Evolutionary conservation across 1,139 yeast species (phyloP).

Genomic region (Hyphopichia khmerensis): DNA sequence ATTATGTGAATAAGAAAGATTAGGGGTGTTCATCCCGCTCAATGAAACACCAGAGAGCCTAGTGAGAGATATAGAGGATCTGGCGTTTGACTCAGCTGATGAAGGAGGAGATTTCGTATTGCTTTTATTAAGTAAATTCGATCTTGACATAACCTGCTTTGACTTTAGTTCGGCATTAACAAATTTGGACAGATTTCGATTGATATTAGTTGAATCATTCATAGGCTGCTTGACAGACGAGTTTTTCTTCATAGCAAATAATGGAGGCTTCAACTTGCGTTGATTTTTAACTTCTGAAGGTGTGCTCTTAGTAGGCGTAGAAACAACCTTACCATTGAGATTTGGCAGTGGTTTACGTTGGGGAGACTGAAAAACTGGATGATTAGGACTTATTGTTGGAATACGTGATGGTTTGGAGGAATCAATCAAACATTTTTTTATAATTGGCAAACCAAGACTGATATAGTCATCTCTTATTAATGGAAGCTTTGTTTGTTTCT

Average conservation of each 20-base stretch:
- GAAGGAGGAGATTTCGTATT: not conserved
- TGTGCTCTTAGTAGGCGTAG: not conserved
- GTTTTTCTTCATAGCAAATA: slow-evolving; percentile 4
- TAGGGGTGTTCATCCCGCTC: slow-evolving; percentile 2
- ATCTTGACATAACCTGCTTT: too few species aligned
- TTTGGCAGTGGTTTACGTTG: slow-evolving; percentile 6
- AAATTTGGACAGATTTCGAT: too few species aligned
- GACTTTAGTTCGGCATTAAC: too few species aligned
- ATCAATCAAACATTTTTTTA: slow-evolving; percentile 17
- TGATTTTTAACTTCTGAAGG: not conserved
- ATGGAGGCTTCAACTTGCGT: slow-evolving; percentile 9
- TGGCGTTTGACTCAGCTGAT: not conserved
- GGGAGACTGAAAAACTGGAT: slow-evolving; percentile 32
- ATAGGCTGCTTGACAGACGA: not conserved
- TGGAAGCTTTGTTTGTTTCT: slow-evolving; percentile 24
- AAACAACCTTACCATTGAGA: not conserved
- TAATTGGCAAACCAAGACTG: slow-evolving; percentile 20
- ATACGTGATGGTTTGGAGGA: slow-evolving; percentile 17
- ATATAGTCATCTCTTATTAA: slow-evolving; percentile 23
- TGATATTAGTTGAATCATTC: not conserved
- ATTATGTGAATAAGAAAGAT: slow-evolving; percentile 1
- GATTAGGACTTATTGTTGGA: slow-evolving; percentile 32
- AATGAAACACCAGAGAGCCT: slow-evolving; percentile 1
- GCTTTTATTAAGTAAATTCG: too few species aligned
- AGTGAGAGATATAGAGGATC: slow-evolving; percentile 2